Evolutionary conservation across 164 flowering plant genomes (phyloP).

Genomic region (Saururus chinensis): DNA sequence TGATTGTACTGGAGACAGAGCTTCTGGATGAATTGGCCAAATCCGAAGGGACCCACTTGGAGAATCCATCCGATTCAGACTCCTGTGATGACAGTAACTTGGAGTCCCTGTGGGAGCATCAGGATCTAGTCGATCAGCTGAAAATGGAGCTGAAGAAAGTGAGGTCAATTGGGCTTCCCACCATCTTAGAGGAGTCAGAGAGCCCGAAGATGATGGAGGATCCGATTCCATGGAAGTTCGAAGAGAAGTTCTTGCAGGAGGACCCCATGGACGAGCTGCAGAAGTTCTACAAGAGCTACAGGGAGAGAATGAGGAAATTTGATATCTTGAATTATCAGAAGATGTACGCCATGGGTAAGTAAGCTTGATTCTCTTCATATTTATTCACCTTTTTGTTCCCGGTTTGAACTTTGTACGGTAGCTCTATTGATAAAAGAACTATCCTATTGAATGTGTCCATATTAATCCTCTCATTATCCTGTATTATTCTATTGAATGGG

Average conservation of each 20-base stretch:
- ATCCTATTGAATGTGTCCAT: no score
- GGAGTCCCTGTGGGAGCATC: constrained; percentile 84
- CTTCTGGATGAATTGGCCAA: background rate
- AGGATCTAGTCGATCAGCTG: constrained; percentile 82
- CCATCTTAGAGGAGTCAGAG: constrained; percentile 84
- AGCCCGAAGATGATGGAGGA: constrained; percentile 61
- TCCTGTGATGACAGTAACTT: constrained; percentile 33
- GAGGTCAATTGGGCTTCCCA: constrained; percentile 77
- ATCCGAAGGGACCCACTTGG: constrained; percentile 10
- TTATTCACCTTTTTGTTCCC: background rate
- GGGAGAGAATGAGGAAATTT: constrained; percentile 78
- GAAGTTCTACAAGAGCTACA: constrained; percentile 70
- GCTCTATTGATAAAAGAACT: no score
- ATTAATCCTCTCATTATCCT: no score
- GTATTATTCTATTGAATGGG: no score
- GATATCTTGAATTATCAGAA: constrained; percentile 94
- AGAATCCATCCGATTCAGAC: constrained; percentile 17
- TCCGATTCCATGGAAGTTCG: constrained; percentile 83
- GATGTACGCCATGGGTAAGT: constrained; percentile 84
- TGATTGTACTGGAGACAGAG: no score
- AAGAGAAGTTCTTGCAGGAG: constrained; percentile 53
- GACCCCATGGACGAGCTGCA: constrained; percentile 57
- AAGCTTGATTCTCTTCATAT: background rate
- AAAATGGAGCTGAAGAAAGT: constrained; percentile 73
- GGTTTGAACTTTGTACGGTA: no score